Evolutionary conservation across 1,284 basidiomycete species (phyloP).

Genomic region (Ustilago xerochloae): DNA sequence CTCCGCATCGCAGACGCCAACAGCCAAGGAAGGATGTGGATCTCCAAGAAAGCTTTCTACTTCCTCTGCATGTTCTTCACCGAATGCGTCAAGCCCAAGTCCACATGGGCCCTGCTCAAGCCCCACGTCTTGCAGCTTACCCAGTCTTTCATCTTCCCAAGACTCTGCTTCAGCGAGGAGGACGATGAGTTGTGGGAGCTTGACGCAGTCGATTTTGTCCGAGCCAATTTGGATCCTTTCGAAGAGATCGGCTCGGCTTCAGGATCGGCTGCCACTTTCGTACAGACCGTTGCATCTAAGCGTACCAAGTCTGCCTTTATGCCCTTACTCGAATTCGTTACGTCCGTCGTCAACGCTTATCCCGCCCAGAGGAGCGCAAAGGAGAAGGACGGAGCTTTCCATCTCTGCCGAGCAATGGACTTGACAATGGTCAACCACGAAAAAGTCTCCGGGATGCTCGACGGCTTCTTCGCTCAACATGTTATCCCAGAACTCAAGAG

Average conservation of each 20-base stretch:
- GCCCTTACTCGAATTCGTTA: slow-evolving; percentile 64
- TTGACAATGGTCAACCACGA: slow-evolving; percentile 61
- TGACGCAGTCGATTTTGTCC: slow-evolving; percentile 64
- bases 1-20: slow-evolving; percentile 56
- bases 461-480: slow-evolving; percentile 63
- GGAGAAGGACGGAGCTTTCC: slow-evolving; percentile 66
- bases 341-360: slow-evolving; percentile 60
- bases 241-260: slow-evolving; percentile 58
- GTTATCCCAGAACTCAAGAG: slow-evolving; percentile 62
- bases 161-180: slow-evolving; percentile 60
- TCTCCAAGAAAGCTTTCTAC: slow-evolving; percentile 59
- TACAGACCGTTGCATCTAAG: slow-evolving; percentile 59
- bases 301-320: slow-evolving; percentile 63
- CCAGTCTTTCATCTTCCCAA: slow-evolving; percentile 64
- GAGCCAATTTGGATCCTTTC: slow-evolving; percentile 60
- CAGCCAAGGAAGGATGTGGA: slow-evolving; percentile 51
- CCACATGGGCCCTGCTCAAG: slow-evolving; percentile 64
- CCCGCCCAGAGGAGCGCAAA: slow-evolving; percentile 48
- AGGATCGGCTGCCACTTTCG: slow-evolving; percentile 51
- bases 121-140: slow-evolving; percentile 60
- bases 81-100: slow-evolving; percentile 65
- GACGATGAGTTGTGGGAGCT: slow-evolving; percentile 66
- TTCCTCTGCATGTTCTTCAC: slow-evolving; percentile 63
- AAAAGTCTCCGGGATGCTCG: slow-evolving; percentile 55
- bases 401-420: slow-evolving; percentile 58